A percentile compares a stretch with the other conserved stretches of the same genome.
These are phyloP conservation scores for Mortierella sp. DNA, from an alignment of 371 early-diverging fungal species.

Conservation along the genomic window DNA sequence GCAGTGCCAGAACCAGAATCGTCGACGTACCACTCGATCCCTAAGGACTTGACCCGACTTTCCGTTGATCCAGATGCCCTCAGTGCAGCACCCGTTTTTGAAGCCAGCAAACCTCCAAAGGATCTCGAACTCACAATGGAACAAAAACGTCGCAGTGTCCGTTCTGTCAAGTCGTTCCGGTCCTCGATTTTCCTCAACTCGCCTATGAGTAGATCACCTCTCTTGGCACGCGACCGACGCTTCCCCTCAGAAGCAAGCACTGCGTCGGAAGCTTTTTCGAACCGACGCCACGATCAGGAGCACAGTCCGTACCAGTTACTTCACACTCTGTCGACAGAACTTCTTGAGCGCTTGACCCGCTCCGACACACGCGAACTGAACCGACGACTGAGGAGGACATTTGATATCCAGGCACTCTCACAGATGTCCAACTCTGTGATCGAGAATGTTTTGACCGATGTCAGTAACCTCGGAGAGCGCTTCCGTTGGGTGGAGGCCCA, in stretches of 20 bases:
- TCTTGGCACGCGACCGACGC: slow-evolving; percentile 23
- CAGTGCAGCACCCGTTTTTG: background rate
- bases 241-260: slow-evolving; percentile 54
- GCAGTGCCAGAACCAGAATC: background rate
- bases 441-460: slow-evolving; percentile 75
- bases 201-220: slow-evolving; percentile 32
- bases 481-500: slow-evolving; percentile 69
- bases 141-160: slow-evolving; percentile 42
- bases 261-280: slow-evolving; percentile 53
- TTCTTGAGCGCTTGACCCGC: slow-evolving; percentile 64
- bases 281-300: slow-evolving; percentile 52
- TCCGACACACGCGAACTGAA: slow-evolving; percentile 75
- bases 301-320: slow-evolving; percentile 59
- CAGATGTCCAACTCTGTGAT: slow-evolving; percentile 82
- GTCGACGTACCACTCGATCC: background rate
- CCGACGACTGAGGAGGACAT: slow-evolving; percentile 70
- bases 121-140: slow-evolving; percentile 15
- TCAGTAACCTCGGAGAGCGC: slow-evolving; percentile 64
- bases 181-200: slow-evolving; percentile 36
- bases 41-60: background rate
- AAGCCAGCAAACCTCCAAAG: slow-evolving; percentile 4
- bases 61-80: slow-evolving; percentile 9
- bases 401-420: slow-evolving; percentile 82
- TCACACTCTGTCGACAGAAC: slow-evolving; percentile 47
- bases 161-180: slow-evolving; percentile 35